Percentiles rank a stretch among this genome's conserved stretches.
phyloP scores from a whole-genome alignment of 441 rosid species.

The Hura crepitans region DNA sequence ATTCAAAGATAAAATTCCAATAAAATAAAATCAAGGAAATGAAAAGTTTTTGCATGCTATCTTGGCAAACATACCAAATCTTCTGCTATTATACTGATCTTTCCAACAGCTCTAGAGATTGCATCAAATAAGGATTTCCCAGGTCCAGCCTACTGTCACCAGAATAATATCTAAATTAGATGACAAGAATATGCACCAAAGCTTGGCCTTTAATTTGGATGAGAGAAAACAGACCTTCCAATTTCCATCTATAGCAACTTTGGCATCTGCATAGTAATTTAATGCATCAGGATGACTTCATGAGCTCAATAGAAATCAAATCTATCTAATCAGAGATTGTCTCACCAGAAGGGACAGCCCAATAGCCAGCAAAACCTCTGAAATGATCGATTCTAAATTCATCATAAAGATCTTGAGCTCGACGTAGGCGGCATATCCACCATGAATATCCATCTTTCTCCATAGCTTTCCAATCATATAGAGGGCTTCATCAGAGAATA shows the following conservation, averaged over 20 bases:
- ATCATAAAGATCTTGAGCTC: constrained; percentile 71
- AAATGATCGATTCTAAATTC: constrained; percentile 96
- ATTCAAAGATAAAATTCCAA: neutral
- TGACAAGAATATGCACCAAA: constrained; percentile 22
- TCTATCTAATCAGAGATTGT: constrained; percentile 14
- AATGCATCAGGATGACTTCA: constrained; percentile 22
- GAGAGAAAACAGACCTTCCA: constrained; percentile 65
- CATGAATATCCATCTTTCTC: constrained; percentile 77
- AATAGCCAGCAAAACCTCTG: constrained; percentile 96
- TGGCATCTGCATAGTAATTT: constrained; percentile 62
- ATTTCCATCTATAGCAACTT: constrained; percentile 69
- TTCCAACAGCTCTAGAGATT: constrained; percentile 62
- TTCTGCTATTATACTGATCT: constrained; percentile 80
- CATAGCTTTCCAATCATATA: constrained; percentile 92
- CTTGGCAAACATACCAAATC: constrained; percentile 65
- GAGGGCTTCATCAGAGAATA: constrained; percentile 57
- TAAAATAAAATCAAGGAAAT: constrained; percentile 3
- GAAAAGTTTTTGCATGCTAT: constrained; percentile 9
- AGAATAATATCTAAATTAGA: constrained; percentile 30
- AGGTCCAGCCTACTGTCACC: constrained; percentile 87
- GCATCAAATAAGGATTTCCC: constrained; percentile 82
- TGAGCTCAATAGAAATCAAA: constrained; percentile 9
- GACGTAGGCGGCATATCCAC: constrained; percentile 76
- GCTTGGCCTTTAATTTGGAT: constrained; percentile 22
- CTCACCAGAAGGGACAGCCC: constrained; percentile 96